phyloP scores from a whole-genome alignment of 2,329 filamentous ascomycete species.

The Colletotrichum filicis region DNA sequence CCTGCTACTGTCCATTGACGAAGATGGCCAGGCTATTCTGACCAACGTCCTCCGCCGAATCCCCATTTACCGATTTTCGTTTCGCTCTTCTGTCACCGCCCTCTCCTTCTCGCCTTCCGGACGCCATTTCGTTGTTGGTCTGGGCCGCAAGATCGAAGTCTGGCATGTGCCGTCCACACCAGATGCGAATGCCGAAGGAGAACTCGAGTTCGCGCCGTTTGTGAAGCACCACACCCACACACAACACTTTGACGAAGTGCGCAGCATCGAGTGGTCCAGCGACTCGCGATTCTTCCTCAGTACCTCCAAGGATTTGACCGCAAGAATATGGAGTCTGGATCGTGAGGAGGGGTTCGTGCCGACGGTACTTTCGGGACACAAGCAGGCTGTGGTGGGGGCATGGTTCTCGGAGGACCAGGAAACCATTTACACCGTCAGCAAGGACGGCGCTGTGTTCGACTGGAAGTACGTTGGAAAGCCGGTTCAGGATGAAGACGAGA shows the following conservation, averaged over 20 bases:
- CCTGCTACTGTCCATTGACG: conserved; percentile 90
- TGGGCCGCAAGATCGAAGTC: conserved; percentile 90
- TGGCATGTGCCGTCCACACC: conserved; percentile 96
- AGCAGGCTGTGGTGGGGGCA: conserved; percentile 90
- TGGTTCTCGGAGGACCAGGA: conserved; percentile 97
- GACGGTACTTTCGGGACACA: conserved; percentile 90
- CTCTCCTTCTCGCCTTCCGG: conserved; percentile 93
- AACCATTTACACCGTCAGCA: conserved; percentile 94
- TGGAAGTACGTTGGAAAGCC: conserved; percentile 84
- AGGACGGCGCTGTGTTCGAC: conserved; percentile 94
- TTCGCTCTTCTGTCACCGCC: conserved; percentile 83
- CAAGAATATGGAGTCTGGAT: conserved; percentile 93
- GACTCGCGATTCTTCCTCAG: conserved; percentile 97
- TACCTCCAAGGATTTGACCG: conserved; percentile 90
- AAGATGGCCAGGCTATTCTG: conserved; percentile 92
- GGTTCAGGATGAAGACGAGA: conserved; percentile 67
- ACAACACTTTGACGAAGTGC: conserved; percentile 89
- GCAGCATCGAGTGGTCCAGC: conserved; percentile 92
- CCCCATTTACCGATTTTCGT: conserved; percentile 94
- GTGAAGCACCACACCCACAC: conserved; percentile 86
- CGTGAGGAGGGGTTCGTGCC: conserved; percentile 88
- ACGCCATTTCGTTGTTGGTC: conserved; percentile 87
- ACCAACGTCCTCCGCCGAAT: conserved; percentile 90
- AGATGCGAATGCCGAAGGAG: conserved; percentile 80
- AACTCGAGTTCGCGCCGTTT: conserved; percentile 95